These are phyloP conservation scores for Plantago major DNA, from an alignment of 257 asterid species.

Conservation along the genomic window DNA sequence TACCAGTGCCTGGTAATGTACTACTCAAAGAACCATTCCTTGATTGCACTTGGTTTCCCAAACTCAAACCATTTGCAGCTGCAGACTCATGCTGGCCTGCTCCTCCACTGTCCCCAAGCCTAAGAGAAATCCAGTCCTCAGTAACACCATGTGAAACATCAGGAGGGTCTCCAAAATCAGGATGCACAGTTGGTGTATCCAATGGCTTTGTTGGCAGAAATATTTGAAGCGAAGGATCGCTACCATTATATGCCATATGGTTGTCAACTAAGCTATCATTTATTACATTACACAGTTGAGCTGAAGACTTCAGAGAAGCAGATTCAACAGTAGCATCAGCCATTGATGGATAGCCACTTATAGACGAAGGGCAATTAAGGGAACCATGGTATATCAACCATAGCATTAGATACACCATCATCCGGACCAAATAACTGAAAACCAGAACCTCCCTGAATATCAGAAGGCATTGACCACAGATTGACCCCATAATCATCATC, in stretches of 20 bases:
- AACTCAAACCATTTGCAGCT: constrained; percentile 39
- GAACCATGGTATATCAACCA: constrained; percentile 51
- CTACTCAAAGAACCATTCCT: constrained; percentile 47
- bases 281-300: constrained; percentile 31
- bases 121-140: constrained; percentile 86
- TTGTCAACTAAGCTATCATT: constrained; percentile 68
- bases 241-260: constrained; percentile 57
- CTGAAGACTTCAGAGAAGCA: constrained; percentile 34
- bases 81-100: constrained; percentile 37
- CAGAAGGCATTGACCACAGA: constrained; percentile 74
- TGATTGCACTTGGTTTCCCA: constrained; percentile 43
- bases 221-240: constrained; percentile 88
- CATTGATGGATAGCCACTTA: constrained; percentile 44
- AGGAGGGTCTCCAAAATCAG: constrained; percentile 49
- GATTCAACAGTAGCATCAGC: constrained; percentile 44
- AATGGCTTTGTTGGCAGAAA: constrained; percentile 89
- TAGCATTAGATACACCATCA: constrained; percentile 57
- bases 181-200: constrained; percentile 44
- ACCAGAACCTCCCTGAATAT: constrained; percentile 64
- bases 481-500: constrained; percentile 70
- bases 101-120: constrained; percentile 72
- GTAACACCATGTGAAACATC: constrained; percentile 62
- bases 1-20: constrained; percentile 65
- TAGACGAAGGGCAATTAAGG: constrained; percentile 48
- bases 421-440: constrained; percentile 85